phyloP scores from a whole-genome alignment of 352 stramenopile genomes.

The Blastocystis sp. region DNA sequence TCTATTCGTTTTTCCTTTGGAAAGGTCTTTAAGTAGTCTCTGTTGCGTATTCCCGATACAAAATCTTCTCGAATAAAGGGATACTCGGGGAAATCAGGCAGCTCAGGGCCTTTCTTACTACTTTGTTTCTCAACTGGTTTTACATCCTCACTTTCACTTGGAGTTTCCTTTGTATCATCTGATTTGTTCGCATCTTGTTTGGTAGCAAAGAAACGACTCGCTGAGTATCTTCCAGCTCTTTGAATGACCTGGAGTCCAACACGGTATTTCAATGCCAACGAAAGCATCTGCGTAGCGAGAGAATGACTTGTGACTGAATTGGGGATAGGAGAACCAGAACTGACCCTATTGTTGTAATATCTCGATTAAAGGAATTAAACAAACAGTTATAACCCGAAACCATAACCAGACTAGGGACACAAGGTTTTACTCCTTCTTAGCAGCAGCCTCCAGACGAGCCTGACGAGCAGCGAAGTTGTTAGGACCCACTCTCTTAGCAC shows the following conservation, averaged over 20 bases:
- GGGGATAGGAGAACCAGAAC: not conserved
- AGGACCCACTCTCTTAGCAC: slow-evolving; percentile 92
- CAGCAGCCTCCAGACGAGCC: slow-evolving; percentile 68
- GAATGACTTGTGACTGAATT: not conserved
- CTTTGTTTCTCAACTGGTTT: not conserved
- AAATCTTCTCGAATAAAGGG: slow-evolving; percentile 33
- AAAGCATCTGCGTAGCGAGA: not conserved
- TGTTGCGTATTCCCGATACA: slow-evolving; percentile 20
- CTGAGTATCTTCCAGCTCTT: not conserved
- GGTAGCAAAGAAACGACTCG: slow-evolving; percentile 1
- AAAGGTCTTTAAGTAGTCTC: slow-evolving; percentile 43
- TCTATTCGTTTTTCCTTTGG: slow-evolving; percentile 39
- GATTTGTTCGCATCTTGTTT: not conserved
- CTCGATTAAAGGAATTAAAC: not conserved
- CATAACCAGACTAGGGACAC: not conserved
- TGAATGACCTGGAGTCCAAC: not conserved
- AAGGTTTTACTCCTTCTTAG: slow-evolving; percentile 83
- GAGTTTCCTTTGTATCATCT: not conserved
- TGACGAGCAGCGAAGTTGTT: slow-evolving; percentile 91
- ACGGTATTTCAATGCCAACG: not conserved
- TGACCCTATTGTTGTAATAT: not conserved
- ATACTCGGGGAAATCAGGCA: slow-evolving; percentile 48
- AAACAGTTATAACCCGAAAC: not conserved
- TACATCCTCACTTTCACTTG: not conserved
- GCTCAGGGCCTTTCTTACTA: not conserved